A percentile compares a stretch with the other conserved stretches of the same genome.
Evolutionary conservation across 2,329 filamentous ascomycete genomes (phyloP).

Genomic region (Daldinia sp.): DNA sequence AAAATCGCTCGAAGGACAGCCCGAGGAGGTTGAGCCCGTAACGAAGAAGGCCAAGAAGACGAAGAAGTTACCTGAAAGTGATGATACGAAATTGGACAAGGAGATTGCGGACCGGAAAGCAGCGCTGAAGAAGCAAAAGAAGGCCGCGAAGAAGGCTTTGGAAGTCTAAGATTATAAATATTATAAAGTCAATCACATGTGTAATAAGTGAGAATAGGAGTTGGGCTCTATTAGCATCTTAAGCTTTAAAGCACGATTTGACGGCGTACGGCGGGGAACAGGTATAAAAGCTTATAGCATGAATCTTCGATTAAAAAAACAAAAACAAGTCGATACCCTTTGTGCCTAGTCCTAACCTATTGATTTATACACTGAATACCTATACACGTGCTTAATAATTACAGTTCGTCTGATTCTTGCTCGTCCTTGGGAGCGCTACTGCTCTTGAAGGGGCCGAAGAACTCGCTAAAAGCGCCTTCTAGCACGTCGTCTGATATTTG

Average conservation of each 20-base stretch:
- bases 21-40: constrained; percentile 52
- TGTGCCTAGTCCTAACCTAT: constrained; percentile 21
- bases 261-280: constrained; percentile 39
- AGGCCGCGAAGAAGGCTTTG: constrained; percentile 64
- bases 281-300: constrained; percentile 27
- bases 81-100: constrained; percentile 67
- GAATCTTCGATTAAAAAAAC: constrained; percentile 17
- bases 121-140: constrained; percentile 70
- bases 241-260: constrained; percentile 31
- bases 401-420: constrained; percentile 55
- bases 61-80: constrained; percentile 54
- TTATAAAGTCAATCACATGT: constrained; percentile 32
- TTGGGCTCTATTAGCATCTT: constrained; percentile 37
- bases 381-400: constrained; percentile 31
- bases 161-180: constrained; percentile 53
- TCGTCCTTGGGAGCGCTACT: constrained; percentile 53
- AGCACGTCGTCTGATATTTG: constrained; percentile 75
- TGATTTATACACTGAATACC: constrained; percentile 24
- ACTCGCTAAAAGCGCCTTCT: constrained; percentile 73
- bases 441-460: constrained; percentile 68
- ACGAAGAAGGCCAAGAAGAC: constrained; percentile 61
- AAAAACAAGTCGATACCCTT: constrained; percentile 28
- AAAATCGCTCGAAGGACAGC: constrained; percentile 59
- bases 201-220: constrained; percentile 36
- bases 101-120: constrained; percentile 71